phyloP scores from a whole-genome alignment of 139 green algal genomes.

The Bryopsis sp. region DNA sequence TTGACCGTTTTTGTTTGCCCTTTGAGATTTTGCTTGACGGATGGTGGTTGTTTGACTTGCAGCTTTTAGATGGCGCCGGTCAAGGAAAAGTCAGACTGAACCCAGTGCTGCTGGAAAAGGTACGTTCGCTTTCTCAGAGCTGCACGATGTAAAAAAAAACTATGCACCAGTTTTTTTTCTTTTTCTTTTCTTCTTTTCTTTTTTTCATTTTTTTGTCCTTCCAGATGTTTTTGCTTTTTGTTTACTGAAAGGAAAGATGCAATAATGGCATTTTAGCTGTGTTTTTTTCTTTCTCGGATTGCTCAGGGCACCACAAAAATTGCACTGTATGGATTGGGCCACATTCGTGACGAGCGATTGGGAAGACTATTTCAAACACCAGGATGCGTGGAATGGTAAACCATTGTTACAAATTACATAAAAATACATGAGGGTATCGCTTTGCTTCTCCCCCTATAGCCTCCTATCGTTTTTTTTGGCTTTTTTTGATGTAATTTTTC shows the following conservation, averaged over 20 bases:
- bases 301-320: constrained; percentile 72
- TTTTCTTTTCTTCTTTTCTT: no score
- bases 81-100: no score
- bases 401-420: neutral
- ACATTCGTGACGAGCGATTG: constrained; percentile 90
- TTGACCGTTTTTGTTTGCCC: no score
- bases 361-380: constrained; percentile 75
- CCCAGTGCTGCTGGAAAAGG: no score
- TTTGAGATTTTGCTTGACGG: no score
- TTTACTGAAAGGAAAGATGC: neutral
- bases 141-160: no score
- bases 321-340: constrained; percentile 92
- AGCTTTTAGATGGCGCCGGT: neutral
- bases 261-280: constrained; percentile 4
- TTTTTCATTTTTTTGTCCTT: no score
- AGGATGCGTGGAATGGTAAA: constrained; percentile 59
- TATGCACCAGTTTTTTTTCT: no score
- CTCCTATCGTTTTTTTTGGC: no score
- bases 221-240: constrained; percentile 11
- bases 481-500: no score
- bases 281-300: neutral
- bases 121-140: no score
- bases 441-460: no score
- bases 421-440: neutral
- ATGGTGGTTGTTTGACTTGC: neutral